Percentiles rank a stretch among this genome's conserved stretches.
Conservation (phyloP, 805 yeast species). For the Cyberlindnera petersonii region DNA sequence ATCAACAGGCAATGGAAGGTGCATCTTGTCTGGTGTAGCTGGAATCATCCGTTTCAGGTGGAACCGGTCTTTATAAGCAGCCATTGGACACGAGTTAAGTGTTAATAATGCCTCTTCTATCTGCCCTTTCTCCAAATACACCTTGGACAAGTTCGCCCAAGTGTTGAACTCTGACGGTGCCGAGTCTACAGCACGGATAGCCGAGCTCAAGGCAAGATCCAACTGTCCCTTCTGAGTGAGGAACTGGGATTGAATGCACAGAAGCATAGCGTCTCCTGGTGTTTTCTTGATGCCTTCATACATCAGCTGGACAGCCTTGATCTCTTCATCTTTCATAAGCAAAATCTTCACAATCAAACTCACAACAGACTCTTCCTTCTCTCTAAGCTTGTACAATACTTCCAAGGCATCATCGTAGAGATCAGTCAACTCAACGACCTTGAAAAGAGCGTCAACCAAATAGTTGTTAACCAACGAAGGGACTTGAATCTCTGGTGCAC, state of each 20-base stretch:
- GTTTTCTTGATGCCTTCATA: slow-evolving; percentile 45
- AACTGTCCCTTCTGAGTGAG: slow-evolving; percentile 47
- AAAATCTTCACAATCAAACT: slow-evolving; percentile 52
- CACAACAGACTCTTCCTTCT: slow-evolving; percentile 52
- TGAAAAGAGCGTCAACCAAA: slow-evolving; percentile 70
- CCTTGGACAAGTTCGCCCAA: slow-evolving; percentile 65
- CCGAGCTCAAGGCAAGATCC: slow-evolving; percentile 56
- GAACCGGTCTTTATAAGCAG: slow-evolving; percentile 60
- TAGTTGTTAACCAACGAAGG: slow-evolving; percentile 64
- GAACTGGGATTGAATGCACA: slow-evolving; percentile 55
- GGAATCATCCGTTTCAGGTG: slow-evolving; percentile 57
- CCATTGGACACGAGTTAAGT: slow-evolving; percentile 80
- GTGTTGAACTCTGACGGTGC: slow-evolving; percentile 74
- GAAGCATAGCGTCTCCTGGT: slow-evolving; percentile 52
- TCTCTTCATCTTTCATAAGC: slow-evolving; percentile 54
- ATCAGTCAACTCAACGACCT: slow-evolving; percentile 61
- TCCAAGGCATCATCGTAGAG: slow-evolving; percentile 57
- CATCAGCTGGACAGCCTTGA: slow-evolving; percentile 50
- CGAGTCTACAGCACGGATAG: slow-evolving; percentile 61
- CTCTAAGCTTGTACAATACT: slow-evolving; percentile 49
- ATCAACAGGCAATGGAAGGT: slow-evolving; percentile 73
- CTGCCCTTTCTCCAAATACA: slow-evolving; percentile 59
- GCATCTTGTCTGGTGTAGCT: slow-evolving; percentile 51
- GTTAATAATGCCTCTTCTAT: slow-evolving; percentile 70
- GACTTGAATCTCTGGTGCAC: slow-evolving; percentile 61